These are phyloP conservation scores for Nitzschia sp. DNA, from an alignment of 108 stramenopile species.

Conservation along the genomic window DNA sequence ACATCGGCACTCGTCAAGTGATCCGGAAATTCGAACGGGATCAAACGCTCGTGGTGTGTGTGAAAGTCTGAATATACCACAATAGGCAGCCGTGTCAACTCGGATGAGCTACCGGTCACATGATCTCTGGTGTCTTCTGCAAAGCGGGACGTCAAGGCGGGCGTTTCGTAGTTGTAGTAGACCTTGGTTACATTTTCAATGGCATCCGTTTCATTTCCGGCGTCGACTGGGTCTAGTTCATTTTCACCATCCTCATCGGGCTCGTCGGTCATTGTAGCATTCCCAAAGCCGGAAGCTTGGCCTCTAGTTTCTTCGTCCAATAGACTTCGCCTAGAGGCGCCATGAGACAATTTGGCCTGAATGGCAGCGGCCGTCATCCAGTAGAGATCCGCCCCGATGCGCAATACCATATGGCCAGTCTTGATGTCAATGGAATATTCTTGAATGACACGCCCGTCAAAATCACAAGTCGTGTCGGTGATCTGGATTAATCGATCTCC, in stretches of 20 bases:
- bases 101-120: conserved; percentile 19
- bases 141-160: conserved; percentile 12
- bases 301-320: too few species aligned
- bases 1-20: conserved; percentile 46
- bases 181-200: too few species aligned
- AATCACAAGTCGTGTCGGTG: conserved; percentile 60
- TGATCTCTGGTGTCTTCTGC: conserved; percentile 22
- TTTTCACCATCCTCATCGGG: not conserved
- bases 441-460: conserved; percentile 53
- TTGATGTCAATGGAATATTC: conserved; percentile 62
- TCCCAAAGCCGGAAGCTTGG: not conserved
- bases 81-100: conserved; percentile 48
- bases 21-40: conserved; percentile 34
- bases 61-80: conserved; percentile 71
- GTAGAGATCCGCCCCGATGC: conserved; percentile 75
- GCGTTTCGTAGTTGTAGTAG: conserved; percentile 32
- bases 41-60: conserved; percentile 59
- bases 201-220: conserved; percentile 8
- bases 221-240: not conserved
- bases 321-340: too few species aligned
- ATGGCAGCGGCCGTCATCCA: conserved; percentile 31
- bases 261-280: not conserved
- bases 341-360: conserved; percentile 15
- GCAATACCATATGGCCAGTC: conserved; percentile 45
- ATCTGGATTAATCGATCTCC: conserved; percentile 31